Base-by-base conservation (phyloP, 768 basidiomycete species). In the Butyriboletus loyo region DNA sequence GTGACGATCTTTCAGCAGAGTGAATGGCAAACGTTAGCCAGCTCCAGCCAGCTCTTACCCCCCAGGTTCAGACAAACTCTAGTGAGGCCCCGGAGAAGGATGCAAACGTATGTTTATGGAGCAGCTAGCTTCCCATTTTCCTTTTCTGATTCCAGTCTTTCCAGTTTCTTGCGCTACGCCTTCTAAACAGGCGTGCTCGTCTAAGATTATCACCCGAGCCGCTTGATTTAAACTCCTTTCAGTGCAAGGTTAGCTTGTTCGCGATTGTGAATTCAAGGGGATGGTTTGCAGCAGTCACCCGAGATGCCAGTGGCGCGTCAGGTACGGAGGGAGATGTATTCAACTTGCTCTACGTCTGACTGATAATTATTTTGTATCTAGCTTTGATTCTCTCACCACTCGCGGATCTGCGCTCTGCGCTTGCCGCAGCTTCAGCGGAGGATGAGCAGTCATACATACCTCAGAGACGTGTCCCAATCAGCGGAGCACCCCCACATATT, bases 251-350 rank as follows among this genome's bases (percentile, higher is more conserved):
- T 36, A 76, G 69, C 48, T 72, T 86, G 17, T 80, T 92, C 57
- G 77, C 82, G 4, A 73, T 79, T 3, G 76, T 83, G 3, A 87
- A 84, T 62, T 68, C 73, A 13, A 78, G 73, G 56, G 85, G 82
- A 27, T 90, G 84, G 82, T 91, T 90, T 67, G 85, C 80, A 41
- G 86, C 87, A 30, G 77, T 81, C 10, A 75, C 69, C 39, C 68
- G 71, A 35, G 69, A 71, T 44, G 47, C 56, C 43, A 40, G 65
- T 59, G 58, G 69, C 46, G 58, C 68, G 52, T 73, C 72, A 52
- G 70, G 81, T 81, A 50, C 39, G 75, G 75, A 56, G 31, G 8
- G 47, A 10, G 11, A 43, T 48, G 34, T 39, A 22, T 45, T 39
- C 44, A 47, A 46, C 31, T 5, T 38, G 35, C 27, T 27, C 5